Evolutionary conservation across 352 stramenopile species (phyloP), one percentile per base, ranked within the genome.

Genomic region (Globisporangium cederbergense): DNA sequence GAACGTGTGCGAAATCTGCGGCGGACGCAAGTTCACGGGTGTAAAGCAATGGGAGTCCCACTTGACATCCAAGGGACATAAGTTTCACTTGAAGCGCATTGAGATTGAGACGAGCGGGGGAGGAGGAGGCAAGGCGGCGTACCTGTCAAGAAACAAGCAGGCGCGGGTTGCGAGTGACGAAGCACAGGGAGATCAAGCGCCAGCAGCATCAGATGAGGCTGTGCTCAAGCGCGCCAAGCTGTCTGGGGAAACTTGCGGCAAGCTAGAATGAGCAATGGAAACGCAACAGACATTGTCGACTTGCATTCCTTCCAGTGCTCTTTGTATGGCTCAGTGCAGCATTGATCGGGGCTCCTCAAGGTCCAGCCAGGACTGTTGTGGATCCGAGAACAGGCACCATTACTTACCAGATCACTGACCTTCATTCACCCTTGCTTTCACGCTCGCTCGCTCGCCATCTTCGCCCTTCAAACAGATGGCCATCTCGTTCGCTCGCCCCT

Each of bases 11-110:
- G 63, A 71, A 13, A 73, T 87, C 55, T 95, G 86, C 53, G 73
- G 74, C 51, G 74, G 71, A 32, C 83, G 86, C 25, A 79, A 90
- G 62, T 86, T 95, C 53, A 81, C 80, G 9, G 84, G 83, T 16
- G 72, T 78, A 60, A 76, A 73, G 59, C 81, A 95, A 70, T 95
- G 86, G 86, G 66, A 68, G 4, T 74, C 81, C 52, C 86, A 95
- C 62, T 67, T 92, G 65, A 62, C 70, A n/a, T 95, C 86, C 40
- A 95, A 95, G 54, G 80, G 83, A 10, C 86, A 95, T 72, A 84
- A 85, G 47, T 93, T 79, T 45, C 82, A 95, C 72, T n/a, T 93
- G 52, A 91, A 90, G 52, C 77, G 86, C 2, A 51, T 91, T 16
- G 72, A 86, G 51, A 76, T 90, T 18, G 74, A 90, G 56, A 84